These are phyloP conservation scores for Aspergillus neotritici DNA, from an alignment of 2,329 filamentous ascomycete species.

Conservation along the genomic window DNA sequence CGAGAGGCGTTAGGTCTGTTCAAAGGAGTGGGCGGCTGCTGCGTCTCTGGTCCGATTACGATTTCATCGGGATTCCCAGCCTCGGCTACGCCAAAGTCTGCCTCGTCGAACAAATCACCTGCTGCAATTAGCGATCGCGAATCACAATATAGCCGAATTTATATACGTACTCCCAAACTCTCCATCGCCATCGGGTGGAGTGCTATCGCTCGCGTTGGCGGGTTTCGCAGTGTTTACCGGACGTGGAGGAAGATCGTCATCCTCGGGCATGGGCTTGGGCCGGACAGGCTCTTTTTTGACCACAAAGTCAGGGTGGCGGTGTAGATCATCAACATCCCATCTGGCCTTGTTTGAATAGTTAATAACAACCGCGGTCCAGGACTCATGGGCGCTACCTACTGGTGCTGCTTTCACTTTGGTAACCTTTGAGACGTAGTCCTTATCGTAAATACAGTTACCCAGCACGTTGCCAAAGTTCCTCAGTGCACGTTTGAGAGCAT, in stretches of 20 bases:
- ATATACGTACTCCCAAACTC: slow-evolving; percentile 39
- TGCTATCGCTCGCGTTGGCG: slow-evolving; percentile 24
- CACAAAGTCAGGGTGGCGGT: slow-evolving; percentile 71
- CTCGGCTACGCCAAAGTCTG: slow-evolving; percentile 65
- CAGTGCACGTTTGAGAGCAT: slow-evolving; percentile 82
- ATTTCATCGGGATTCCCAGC: slow-evolving; percentile 73
- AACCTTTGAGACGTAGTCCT: slow-evolving; percentile 85
- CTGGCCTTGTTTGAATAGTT: slow-evolving; percentile 44
- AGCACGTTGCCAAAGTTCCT: slow-evolving; percentile 92
- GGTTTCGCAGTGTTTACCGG: slow-evolving; percentile 21
- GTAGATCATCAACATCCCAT: slow-evolving; percentile 72
- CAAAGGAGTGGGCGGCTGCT: slow-evolving; percentile 23
- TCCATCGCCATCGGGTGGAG: slow-evolving; percentile 35
- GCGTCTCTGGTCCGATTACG: slow-evolving; percentile 44
- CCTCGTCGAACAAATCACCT: slow-evolving; percentile 66
- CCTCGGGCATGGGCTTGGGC: slow-evolving; percentile 36
- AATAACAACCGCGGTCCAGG: too few relatives aligned
- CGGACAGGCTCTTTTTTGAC: slow-evolving; percentile 51
- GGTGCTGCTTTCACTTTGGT: slow-evolving; percentile 78
- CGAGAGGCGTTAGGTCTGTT: slow-evolving; percentile 17
- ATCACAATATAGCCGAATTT: not conserved
- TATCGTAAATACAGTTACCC: slow-evolving; percentile 98
- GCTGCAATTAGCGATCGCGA: slow-evolving; percentile 13
- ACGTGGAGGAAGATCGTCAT: slow-evolving; percentile 43
- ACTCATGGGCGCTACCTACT: slow-evolving; percentile 24